Conservation (phyloP, 208 protist species). For the Blechomonas ayalai region DNA sequence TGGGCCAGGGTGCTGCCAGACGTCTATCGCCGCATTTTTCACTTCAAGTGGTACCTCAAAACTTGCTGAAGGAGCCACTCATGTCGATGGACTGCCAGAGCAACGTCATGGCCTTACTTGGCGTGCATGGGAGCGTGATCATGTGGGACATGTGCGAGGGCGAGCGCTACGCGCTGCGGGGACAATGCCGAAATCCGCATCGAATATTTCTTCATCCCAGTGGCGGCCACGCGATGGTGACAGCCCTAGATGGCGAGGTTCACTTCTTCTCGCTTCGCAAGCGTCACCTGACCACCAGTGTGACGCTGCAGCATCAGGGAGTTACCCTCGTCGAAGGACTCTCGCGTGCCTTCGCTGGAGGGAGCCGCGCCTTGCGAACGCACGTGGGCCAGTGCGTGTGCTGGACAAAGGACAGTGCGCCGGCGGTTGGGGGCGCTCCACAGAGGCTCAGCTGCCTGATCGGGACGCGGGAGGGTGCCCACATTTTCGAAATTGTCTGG, state of each 20-base stretch:
- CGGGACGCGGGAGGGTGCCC: slow-evolving; percentile 1
- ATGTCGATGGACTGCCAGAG: slow-evolving; percentile 52
- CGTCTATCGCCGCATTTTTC: too few species aligned
- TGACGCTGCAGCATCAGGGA: slow-evolving; percentile 15
- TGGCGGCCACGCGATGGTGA: slow-evolving; percentile 33
- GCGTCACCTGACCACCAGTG: slow-evolving; percentile 11
- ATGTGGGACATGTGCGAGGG: slow-evolving; percentile 40
- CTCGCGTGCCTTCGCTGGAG: too few species aligned
- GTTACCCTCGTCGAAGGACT: slow-evolving; percentile 12
- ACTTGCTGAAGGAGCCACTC: too few species aligned
- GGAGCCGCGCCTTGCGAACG: too few species aligned
- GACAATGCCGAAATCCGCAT: slow-evolving; percentile 46
- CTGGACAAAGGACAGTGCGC: slow-evolving; percentile 1
- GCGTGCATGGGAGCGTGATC: slow-evolving; percentile 28
- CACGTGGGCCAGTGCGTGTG: not conserved
- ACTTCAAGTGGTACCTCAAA: too few species aligned
- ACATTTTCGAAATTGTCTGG: slow-evolving; percentile 1
- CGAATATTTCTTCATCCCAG: slow-evolving; percentile 64
- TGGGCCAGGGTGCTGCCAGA: too few species aligned
- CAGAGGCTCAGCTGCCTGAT: not conserved
- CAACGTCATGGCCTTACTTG: slow-evolving; percentile 46
- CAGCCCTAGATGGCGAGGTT: slow-evolving; percentile 51
- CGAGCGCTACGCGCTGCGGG: slow-evolving; percentile 11
- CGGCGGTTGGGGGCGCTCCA: slow-evolving; percentile 1
- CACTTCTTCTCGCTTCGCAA: slow-evolving; percentile 32